These are phyloP conservation scores for Trichothecium sympodiale DNA, from an alignment of 2,329 filamentous ascomycete species.

Conservation along the genomic window DNA sequence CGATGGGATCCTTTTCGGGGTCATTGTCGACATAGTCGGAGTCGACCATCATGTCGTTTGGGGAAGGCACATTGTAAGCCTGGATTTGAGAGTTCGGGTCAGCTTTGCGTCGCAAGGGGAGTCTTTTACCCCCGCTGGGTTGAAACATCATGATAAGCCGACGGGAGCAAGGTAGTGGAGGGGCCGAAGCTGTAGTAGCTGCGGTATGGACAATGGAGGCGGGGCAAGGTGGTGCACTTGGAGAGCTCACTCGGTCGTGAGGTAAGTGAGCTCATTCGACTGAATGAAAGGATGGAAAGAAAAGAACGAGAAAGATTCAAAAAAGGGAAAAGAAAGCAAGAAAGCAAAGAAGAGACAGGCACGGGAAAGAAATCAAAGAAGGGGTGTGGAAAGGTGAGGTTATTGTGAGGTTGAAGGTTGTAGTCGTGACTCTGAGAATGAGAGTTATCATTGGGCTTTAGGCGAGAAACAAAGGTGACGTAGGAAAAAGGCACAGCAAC, in stretches of 20 bases:
- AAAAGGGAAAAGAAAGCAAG: not conserved
- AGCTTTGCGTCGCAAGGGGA: conserved; percentile 14
- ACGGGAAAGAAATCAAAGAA: not conserved
- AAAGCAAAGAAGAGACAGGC: not conserved
- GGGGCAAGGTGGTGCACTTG: conserved; percentile 2
- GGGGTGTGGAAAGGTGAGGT: not conserved
- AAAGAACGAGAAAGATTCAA: not conserved
- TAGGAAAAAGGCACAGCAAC: not conserved
- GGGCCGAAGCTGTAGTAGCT: conserved; percentile 1
- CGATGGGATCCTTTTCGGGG: conserved; percentile 38
- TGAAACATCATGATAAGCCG: conserved; percentile 11
- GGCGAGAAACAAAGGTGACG: not conserved
- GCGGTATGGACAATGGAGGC: not conserved
- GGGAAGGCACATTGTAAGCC: conserved; percentile 44
- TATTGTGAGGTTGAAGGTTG: too few relatives aligned
- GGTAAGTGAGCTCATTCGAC: not conserved
- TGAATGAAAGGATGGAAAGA: not conserved
- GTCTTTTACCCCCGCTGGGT: conserved; percentile 4
- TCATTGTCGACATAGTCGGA: conserved; percentile 40
- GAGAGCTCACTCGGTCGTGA: too few relatives aligned
- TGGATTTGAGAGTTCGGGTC: conserved; percentile 17
- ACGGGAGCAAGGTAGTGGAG: too few relatives aligned
- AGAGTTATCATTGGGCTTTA: too few relatives aligned
- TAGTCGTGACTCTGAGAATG: too few relatives aligned
- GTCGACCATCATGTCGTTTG: conserved; percentile 46